These are phyloP conservation scores for Suhomyces bolitotheri DNA, from an alignment of 1,139 yeast genomes.

Conservation along the genomic window DNA sequence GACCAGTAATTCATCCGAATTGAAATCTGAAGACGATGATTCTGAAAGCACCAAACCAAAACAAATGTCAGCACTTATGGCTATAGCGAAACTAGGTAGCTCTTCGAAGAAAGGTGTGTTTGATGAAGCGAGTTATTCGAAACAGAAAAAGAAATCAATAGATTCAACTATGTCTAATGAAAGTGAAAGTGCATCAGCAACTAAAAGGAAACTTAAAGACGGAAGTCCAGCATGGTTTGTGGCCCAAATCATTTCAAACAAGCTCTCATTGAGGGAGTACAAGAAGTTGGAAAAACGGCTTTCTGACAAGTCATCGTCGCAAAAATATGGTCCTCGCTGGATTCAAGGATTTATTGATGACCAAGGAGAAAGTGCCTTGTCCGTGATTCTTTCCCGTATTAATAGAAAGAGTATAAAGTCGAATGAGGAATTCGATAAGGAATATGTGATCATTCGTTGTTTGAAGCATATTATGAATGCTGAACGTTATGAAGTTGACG, in stretches of 20 bases:
- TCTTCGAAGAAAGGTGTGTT: constrained; percentile 15
- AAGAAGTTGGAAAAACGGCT: constrained; percentile 38
- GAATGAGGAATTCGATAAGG: constrained; percentile 47
- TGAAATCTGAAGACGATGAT: constrained; percentile 7
- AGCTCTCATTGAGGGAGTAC: constrained; percentile 35
- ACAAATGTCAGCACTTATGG: constrained; percentile 17
- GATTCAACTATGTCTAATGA: constrained; percentile 17
- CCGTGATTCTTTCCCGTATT: constrained; percentile 40
- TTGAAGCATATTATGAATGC: constrained; percentile 35
- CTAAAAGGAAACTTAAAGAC: constrained; percentile 31
- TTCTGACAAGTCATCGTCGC: constrained; percentile 20
- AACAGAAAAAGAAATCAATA: constrained; percentile 17
- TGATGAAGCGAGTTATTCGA: constrained; percentile 14
- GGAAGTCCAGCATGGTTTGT: constrained; percentile 50
- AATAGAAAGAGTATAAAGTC: constrained; percentile 46
- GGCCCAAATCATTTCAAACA: constrained; percentile 37
- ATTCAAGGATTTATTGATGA: constrained; percentile 33
- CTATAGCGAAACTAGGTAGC: constrained; percentile 16
- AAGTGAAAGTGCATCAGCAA: constrained; percentile 8
- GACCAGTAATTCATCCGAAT: constrained; percentile 1
- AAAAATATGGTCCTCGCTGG: constrained; percentile 30
- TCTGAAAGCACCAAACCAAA: constrained; percentile 10
- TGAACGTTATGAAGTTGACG: constrained; percentile 20
- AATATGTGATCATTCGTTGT: constrained; percentile 40
- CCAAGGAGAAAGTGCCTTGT: constrained; percentile 49